These are phyloP conservation scores for Dendrobium catenatum DNA, from an alignment of 106 monocot species.

Conservation along the genomic window DNA sequence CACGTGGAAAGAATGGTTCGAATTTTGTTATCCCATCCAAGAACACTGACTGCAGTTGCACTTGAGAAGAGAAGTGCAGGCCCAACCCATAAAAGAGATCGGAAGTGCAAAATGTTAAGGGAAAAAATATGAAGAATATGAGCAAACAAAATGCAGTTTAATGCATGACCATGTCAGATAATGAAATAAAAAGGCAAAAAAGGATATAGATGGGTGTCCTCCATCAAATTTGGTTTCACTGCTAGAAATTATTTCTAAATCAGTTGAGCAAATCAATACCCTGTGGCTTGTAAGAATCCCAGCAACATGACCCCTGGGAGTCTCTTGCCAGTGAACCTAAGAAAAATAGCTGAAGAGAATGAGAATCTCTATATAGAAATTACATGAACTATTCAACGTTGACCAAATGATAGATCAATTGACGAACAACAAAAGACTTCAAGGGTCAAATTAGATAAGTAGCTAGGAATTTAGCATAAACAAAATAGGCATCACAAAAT, in stretches of 20 bases:
- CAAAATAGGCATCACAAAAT: background rate
- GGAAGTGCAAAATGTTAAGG: slow-evolving; percentile 75
- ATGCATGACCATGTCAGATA: background rate
- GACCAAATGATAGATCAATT: background rate
- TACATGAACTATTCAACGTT: background rate
- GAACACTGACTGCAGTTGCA: slow-evolving; percentile 78
- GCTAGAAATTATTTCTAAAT: slow-evolving; percentile 83
- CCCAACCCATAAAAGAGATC: slow-evolving; percentile 89
- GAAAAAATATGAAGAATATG: slow-evolving; percentile 1
- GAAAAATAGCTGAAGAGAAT: slow-evolving; percentile 7
- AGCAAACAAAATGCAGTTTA: slow-evolving; percentile 5
- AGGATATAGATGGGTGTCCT: slow-evolving; percentile 95
- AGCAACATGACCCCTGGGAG: slow-evolving; percentile 85
- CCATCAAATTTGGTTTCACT: slow-evolving; percentile 70
- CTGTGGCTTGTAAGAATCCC: slow-evolving; percentile 83
- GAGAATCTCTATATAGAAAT: background rate
- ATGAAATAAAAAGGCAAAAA: background rate
- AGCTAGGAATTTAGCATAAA: background rate
- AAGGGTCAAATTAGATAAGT: background rate
- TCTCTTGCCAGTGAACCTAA: slow-evolving; percentile 95
- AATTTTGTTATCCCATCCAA: slow-evolving; percentile 95
- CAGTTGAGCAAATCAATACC: slow-evolving; percentile 78
- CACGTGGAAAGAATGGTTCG: slow-evolving; percentile 78
- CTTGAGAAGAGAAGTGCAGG: slow-evolving; percentile 96
- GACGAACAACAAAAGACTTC: background rate